Conservation (phyloP, 1,139 yeast species). For the Arxiozyma heterogenica region DNA sequence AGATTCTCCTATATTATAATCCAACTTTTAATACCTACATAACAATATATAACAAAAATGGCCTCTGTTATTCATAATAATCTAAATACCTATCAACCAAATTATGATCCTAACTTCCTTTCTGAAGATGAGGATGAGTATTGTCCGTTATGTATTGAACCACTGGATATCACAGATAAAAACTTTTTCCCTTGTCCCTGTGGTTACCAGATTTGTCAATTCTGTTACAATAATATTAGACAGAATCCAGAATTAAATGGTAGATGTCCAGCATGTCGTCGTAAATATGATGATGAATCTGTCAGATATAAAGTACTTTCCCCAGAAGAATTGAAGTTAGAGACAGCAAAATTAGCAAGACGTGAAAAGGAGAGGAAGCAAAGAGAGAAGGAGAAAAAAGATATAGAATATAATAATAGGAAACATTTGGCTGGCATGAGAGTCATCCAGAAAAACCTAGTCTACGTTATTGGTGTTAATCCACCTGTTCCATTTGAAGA, state of each 20-base stretch:
- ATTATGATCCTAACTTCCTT: constrained; percentile 27
- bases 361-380: constrained; percentile 82
- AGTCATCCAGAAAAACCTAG: constrained; percentile 94
- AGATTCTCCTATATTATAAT: background rate
- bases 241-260: constrained; percentile 94
- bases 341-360: constrained; percentile 70
- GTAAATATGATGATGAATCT: constrained; percentile 85
- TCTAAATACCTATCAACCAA: constrained; percentile 8
- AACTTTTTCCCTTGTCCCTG: constrained; percentile 98
- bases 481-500: constrained; percentile 85
- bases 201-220: constrained; percentile 97
- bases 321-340: constrained; percentile 74
- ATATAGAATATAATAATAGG: constrained; percentile 77
- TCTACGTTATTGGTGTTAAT: constrained; percentile 90
- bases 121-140: constrained; percentile 32
- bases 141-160: constrained; percentile 92
- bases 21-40: background rate
- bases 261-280: constrained; percentile 94
- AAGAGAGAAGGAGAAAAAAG: constrained; percentile 85
- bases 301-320: constrained; percentile 80
- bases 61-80: constrained; percentile 7
- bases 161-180: constrained; percentile 91
- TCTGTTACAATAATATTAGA: constrained; percentile 92
- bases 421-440: constrained; percentile 95
- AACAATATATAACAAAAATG: constrained; percentile 2